A percentile compares a stretch with the other conserved stretches of the same genome.
These are phyloP conservation scores for Marasmius oreades DNA, from an alignment of 1,284 basidiomycete species.

Conservation along the genomic window DNA sequence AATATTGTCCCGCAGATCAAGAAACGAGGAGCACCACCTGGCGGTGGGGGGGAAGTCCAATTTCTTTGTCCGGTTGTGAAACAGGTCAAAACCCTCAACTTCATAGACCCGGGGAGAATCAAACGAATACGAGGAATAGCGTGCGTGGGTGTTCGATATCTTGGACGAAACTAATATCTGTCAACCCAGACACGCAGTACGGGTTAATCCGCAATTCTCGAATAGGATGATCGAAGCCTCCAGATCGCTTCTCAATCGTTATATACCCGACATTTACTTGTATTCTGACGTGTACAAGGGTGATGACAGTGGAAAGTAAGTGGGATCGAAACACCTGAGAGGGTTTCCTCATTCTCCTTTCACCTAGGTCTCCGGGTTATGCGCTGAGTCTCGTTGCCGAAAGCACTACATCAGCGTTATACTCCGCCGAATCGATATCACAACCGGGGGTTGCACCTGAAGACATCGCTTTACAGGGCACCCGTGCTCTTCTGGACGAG, in stretches of 20 bases:
- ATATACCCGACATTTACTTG: constrained; percentile 97
- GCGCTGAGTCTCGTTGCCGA: constrained; percentile 89
- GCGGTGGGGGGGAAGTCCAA: constrained; percentile 90
- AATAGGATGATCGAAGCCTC: constrained; percentile 97
- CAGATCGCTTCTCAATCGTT: constrained; percentile 89
- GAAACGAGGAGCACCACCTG: constrained; percentile 88
- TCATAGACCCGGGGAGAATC: constrained; percentile 87
- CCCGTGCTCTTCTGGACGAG: constrained; percentile 76
- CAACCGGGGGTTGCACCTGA: constrained; percentile 83
- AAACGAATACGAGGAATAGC: constrained; percentile 95
- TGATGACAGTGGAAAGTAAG: constrained; percentile 93
- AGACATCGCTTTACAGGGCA: constrained; percentile 83
- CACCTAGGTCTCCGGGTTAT: constrained; percentile 87
- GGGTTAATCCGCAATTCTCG: constrained; percentile 95
- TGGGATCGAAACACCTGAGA: constrained; percentile 8
- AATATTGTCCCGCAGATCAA: constrained; percentile 63
- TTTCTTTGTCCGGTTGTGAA: constrained; percentile 93
- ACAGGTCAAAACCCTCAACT: constrained; percentile 88
- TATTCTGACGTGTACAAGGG: constrained; percentile 99
- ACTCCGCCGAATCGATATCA: constrained; percentile 85
- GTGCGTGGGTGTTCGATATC: constrained; percentile 42
- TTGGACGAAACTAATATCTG: neutral
- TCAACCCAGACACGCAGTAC: constrained; percentile 75
- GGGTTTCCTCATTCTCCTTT: neutral
- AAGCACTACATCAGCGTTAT: constrained; percentile 87